These are phyloP conservation scores for Dinochytrium kinnereticum DNA, from an alignment of 371 early-diverging fungal genomes.

Conservation along the genomic window DNA sequence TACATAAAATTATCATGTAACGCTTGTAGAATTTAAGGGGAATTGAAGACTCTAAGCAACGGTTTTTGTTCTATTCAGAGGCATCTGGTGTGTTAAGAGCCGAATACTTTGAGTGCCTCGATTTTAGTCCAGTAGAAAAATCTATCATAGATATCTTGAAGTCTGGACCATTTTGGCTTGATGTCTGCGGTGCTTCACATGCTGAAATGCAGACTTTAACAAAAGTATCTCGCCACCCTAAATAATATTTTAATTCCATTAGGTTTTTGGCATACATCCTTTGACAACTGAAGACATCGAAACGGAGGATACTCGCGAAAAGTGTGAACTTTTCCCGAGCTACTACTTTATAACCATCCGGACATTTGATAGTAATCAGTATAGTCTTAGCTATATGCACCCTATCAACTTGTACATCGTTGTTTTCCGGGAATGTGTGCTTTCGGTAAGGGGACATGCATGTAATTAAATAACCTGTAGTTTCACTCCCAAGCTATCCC, in stretches of 20 bases:
- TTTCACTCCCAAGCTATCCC: constrained; percentile 75
- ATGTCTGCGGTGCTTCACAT: constrained; percentile 79
- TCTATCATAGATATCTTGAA: constrained; percentile 35
- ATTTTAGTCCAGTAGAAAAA: not conserved
- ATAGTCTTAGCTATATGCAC: constrained; percentile 66
- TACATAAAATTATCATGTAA: not conserved
- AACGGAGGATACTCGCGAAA: constrained; percentile 89
- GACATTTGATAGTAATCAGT: constrained; percentile 51
- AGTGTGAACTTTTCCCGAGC: constrained; percentile 86
- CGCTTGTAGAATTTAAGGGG: not conserved
- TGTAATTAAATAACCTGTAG: constrained; percentile 23
- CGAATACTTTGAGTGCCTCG: constrained; percentile 9
- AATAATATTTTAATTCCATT: not conserved
- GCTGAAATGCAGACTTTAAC: constrained; percentile 70
- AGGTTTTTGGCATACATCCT: constrained; percentile 79
- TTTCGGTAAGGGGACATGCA: constrained; percentile 62
- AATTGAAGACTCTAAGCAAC: not conserved
- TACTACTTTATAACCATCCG: constrained; percentile 92
- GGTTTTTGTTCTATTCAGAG: constrained; percentile 17
- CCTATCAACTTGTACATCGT: constrained; percentile 83
- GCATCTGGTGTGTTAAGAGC: constrained; percentile 1
- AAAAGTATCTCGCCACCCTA: constrained; percentile 45
- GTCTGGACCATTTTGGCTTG: constrained; percentile 81
- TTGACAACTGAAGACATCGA: constrained; percentile 90
- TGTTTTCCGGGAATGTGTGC: constrained; percentile 77